Percentiles rank a stretch among this genome's conserved stretches.
Evolutionary conservation across 441 rosid genomes (phyloP).

Genomic region (Raphanus hybrid): DNA sequence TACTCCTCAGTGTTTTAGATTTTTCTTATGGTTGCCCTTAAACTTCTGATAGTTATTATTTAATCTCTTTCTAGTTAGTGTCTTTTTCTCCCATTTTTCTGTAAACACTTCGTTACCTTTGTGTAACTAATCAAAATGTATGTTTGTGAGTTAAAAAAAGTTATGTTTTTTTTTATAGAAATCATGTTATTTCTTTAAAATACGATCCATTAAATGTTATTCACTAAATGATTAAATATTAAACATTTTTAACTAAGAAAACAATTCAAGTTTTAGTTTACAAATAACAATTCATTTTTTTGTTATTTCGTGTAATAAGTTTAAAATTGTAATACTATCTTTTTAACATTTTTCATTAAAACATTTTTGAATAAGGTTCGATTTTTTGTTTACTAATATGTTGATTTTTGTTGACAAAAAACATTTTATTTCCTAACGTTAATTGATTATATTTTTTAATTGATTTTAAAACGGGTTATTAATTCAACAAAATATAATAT

Average conservation of each 20-base stretch:
- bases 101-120: not conserved
- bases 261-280: too few relatives aligned
- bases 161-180: not conserved
- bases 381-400: not conserved
- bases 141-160: not conserved
- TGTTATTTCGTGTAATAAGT: too few relatives aligned
- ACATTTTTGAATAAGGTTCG: not conserved
- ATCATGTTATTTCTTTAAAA: not conserved
- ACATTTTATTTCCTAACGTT: not conserved
- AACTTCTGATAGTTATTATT: not conserved
- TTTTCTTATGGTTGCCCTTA: not conserved
- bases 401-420: not conserved
- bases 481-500: not conserved
- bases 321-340: too few relatives aligned
- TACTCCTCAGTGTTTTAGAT: conserved; percentile 9
- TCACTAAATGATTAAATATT: not conserved
- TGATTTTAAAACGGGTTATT: not conserved
- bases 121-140: not conserved
- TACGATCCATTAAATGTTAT: not conserved
- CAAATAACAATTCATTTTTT: too few relatives aligned
- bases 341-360: too few relatives aligned
- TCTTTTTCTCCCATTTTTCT: not conserved
- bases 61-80: not conserved
- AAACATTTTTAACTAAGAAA: not conserved
- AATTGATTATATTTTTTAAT: not conserved